Evolutionary conservation across 2,329 filamentous ascomycete species (phyloP), one percentile per base, ranked within the genome.

Genomic region (Paraphoma sp.): DNA sequence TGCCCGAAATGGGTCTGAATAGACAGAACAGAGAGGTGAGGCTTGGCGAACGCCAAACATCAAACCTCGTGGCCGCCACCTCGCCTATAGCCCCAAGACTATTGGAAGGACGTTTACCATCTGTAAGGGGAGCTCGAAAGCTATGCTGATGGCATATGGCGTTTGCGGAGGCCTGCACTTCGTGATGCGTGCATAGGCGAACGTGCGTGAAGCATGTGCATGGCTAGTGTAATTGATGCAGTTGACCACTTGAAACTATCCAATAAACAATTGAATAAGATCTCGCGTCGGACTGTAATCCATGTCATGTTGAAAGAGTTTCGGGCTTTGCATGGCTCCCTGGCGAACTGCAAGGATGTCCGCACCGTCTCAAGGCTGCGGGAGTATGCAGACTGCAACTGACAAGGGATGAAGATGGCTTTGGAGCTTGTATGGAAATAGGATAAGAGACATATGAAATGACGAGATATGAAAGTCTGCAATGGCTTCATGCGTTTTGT

Each of bases 1-100:
- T 60, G 33, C 63, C 64, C 46, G 33, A 64, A 69, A 57, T n/a
- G 62, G 68, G 61, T 61, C 56, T 71, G 61, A 73, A 73, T 73
- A 74, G 59, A 49, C 46, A 63, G 56, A 65, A 70, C 70, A 66
- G 59, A 56, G 48, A 48, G 45, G 31, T 29, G 33, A 57, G 52
- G 47, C 65, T 71, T 71, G 67, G 63, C 67, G 45, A 23, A 12
- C 40, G 17, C 42, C 31, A 38, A 41, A 52, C 33, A n/a, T 46
- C 17, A 31, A 41, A 41, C 3, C 11, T 23, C 29, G 10, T 16
- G n/a, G 12, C 40, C 31, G 38, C 45, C 7, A 56, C 18, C 28
- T 43, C 23, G 11, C n/a, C 47, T 10, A 46, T 12, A 14, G 41
- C 40, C 5, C 10, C 11, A 12, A 44, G 12, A 12, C 30, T 14